Conservation (phyloP, 1,284 basidiomycete genomes). For the Trametes pubescens region DNA sequence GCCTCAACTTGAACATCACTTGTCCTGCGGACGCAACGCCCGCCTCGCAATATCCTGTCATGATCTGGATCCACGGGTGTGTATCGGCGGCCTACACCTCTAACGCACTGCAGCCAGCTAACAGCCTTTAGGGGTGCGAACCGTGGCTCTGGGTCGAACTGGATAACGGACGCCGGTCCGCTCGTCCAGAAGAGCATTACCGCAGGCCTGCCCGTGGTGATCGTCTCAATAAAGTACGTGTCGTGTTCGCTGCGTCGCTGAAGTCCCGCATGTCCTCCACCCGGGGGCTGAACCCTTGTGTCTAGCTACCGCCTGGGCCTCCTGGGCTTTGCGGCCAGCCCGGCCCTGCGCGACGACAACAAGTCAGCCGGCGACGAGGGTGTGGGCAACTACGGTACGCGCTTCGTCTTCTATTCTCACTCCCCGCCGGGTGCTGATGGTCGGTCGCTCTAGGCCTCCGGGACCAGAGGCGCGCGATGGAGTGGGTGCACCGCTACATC, state of each 20-base stretch:
- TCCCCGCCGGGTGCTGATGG: constrained; percentile 12
- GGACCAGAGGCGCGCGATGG: constrained; percentile 73
- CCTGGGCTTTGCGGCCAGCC: constrained; percentile 74
- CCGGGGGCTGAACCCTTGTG: constrained; percentile 30
- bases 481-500: constrained; percentile 76
- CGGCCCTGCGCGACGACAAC: constrained; percentile 71
- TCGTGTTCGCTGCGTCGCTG: constrained; percentile 3
- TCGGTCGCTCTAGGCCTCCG: constrained; percentile 57
- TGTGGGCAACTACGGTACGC: constrained; percentile 77
- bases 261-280: constrained; percentile 21
- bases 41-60: constrained; percentile 68
- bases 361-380: constrained; percentile 66
- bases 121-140: constrained; percentile 63
- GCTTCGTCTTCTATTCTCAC: constrained; percentile 2
- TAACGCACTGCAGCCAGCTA: constrained; percentile 21
- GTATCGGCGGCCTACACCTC: constrained; percentile 16
- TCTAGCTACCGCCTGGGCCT: constrained; percentile 77
- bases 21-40: constrained; percentile 62
- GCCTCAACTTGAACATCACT: constrained; percentile 81
- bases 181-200: constrained; percentile 72
- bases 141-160: constrained; percentile 74
- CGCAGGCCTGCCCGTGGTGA: constrained; percentile 67
- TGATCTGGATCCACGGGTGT: constrained; percentile 84
- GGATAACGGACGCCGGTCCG: constrained; percentile 76
- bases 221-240: constrained; percentile 80